Percentiles rank a stretch among this genome's conserved stretches.
Conservation (phyloP, 768 basidiomycete genomes). For the Termitomyces sp. region DNA sequence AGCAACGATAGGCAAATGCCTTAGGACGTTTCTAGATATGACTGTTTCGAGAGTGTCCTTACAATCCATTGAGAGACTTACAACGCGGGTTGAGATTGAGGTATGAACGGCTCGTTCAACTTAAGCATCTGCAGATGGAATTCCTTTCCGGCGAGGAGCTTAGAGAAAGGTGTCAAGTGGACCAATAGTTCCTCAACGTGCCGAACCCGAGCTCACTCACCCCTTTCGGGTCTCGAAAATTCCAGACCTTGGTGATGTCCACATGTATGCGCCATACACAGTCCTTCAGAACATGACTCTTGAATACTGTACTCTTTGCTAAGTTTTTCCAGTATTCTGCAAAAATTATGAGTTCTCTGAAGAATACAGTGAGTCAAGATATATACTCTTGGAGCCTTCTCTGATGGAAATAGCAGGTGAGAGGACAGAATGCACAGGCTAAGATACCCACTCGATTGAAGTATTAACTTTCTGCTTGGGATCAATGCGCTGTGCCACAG, state of each 20-base stretch:
- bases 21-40: neutral
- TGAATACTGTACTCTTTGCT: conserved; percentile 2
- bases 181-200: neutral
- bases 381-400: neutral
- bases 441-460: conserved; percentile 1
- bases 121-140: neutral
- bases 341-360: neutral
- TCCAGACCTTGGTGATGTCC: conserved; percentile 20
- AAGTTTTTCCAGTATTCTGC: conserved; percentile 9
- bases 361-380: neutral
- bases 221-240: conserved; percentile 17
- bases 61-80: neutral
- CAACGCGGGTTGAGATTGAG: neutral
- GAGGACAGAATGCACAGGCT: neutral
- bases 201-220: conserved; percentile 1
- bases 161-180: neutral
- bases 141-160: neutral
- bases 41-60: neutral
- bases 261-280: conserved; percentile 10
- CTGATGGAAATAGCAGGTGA: neutral
- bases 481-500: conserved; percentile 4
- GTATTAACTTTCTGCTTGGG: neutral
- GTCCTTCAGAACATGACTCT: neutral
- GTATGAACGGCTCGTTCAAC: neutral
- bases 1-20: neutral